Evolutionary conservation across 192 early-diverging fungal genomes (phyloP).

Genomic region (Backusella westeae): DNA sequence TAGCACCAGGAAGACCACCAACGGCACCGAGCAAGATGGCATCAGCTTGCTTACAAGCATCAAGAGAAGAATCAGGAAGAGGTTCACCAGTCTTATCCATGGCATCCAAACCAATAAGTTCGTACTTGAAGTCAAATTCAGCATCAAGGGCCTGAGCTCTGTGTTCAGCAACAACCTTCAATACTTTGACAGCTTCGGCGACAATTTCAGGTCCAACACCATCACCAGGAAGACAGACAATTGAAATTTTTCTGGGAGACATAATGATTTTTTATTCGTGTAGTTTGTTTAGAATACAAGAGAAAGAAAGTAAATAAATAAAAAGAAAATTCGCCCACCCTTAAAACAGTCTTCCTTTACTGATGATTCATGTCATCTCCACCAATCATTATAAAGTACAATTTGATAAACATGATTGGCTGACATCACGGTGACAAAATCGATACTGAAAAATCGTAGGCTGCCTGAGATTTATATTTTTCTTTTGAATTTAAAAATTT

Average conservation of each 20-base stretch:
- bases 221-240: slow-evolving; percentile 88
- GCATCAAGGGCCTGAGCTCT: slow-evolving; percentile 58
- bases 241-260: slow-evolving; percentile 22
- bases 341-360: slow-evolving; percentile 7
- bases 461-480: neutral
- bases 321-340: neutral
- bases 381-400: slow-evolving; percentile 16
- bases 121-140: slow-evolving; percentile 70
- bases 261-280: slow-evolving; percentile 11
- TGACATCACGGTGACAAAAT: neutral
- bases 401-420: neutral
- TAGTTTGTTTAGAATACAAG: slow-evolving; percentile 3
- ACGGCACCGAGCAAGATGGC: slow-evolving; percentile 98
- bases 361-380: slow-evolving; percentile 21
- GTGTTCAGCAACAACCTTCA: slow-evolving; percentile 71
- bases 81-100: slow-evolving; percentile 81
- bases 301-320: slow-evolving; percentile 14
- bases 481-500: neutral
- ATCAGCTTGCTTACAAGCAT: slow-evolving; percentile 75
- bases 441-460: neutral
- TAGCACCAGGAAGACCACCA: slow-evolving; percentile 81
- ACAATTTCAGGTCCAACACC: slow-evolving; percentile 96
- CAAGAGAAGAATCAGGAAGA: slow-evolving; percentile 80
- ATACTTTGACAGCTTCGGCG: slow-evolving; percentile 85
- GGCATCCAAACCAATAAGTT: slow-evolving; percentile 88